Evolutionary conservation across 306 rosid species (phyloP), one percentile per base, ranked within the genome.

Genomic region (Lupinus albus): DNA sequence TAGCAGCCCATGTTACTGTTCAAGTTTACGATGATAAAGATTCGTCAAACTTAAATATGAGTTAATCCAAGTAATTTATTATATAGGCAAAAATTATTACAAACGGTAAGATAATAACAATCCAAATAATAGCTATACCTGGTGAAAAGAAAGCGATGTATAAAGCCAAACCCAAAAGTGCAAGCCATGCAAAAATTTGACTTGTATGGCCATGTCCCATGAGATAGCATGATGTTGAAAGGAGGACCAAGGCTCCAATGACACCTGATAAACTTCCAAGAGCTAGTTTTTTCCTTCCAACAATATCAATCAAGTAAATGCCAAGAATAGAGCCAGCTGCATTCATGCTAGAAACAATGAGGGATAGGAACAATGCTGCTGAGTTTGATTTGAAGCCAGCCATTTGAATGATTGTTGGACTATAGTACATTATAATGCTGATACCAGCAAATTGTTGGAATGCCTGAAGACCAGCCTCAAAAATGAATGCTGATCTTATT

Each of bases 391-490:
- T 11, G 20, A 91, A 85, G 64, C 97, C 91, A 1, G 94, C 89
- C 96, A 84, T 80, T 66, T 91, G 85, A 38, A 91, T 85, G 52
- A 91, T 91, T 4, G 88, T 88, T 36, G 95, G 93, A 56, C 97
- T 81, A 77, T 88, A 88, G 78, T 91, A 88, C 96, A 91, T 91
- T 15, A 91, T 82, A 5, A 90, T 88, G 81, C 87, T 88, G 73
- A 91, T 91, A 21, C 95, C 97, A 16, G 87, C 68, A 68, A 88
- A 76, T 62, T 91, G 91, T 78, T 88, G 95, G 62, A 91, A 83
- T 7, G 86, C 91, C 85, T 85, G 96, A 70, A 91, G 95, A 60
- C 97, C 97, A 12, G 82, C 97, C 17, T 92, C 97, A 46, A 77
- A 84, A 2, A 74, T 39, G 80, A 88, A 91, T 20, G 95, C 97